Evolutionary conservation across 2,329 filamentous ascomycete genomes (phyloP), one percentile per base, ranked within the genome.

Genomic region (Pestalotiopsis sp.): DNA sequence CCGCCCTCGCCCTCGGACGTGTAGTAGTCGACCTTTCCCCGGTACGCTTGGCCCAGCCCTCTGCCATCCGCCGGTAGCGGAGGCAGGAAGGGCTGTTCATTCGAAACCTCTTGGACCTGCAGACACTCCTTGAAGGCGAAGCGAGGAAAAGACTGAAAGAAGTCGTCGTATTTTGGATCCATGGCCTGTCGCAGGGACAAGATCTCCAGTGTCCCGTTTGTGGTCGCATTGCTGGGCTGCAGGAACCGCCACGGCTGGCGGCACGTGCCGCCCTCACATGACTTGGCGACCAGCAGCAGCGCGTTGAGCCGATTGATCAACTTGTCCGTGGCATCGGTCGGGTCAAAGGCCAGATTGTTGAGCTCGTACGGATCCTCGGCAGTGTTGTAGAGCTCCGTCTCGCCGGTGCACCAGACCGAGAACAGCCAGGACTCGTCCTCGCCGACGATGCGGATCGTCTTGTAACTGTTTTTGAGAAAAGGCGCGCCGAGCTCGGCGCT

Each of bases 371-470:
- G 74, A 61, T 77, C 74, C 31, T 69, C 71, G 12, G 63, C 85
- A 45, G 91, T 74, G 70, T 92, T 85, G 75, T 92, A 93, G 2
- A 91, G 83, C 76, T 93, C 90, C 67, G 88, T 86, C 74, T 92
- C 90, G 66, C 89, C 88, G 17, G 80, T 91, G 74, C 91, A 93
- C 90, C 90, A 93, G 0, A 91, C 88, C 0, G 89, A 85, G 73
- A 92, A 93, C 70, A 89, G 88, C 4, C 92, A 76, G 72, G 86
- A 88, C 74, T 92, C 92, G 4, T 80, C 77, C 2, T 84, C 75
- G 0, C 84, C 80, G 3, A 89, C 80, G 7, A 91, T 77, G 25
- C 89, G 83, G 25, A 90, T 72, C 0, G 83, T 85, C 77, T 91
- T 91, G 81, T 91, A 91, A 0, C 88, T 90, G 72, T 90, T 90